Evolutionary conservation across 73 alveolate species (phyloP), one percentile per base, ranked within the genome.

Genomic region (Paramecium bursaria): DNA sequence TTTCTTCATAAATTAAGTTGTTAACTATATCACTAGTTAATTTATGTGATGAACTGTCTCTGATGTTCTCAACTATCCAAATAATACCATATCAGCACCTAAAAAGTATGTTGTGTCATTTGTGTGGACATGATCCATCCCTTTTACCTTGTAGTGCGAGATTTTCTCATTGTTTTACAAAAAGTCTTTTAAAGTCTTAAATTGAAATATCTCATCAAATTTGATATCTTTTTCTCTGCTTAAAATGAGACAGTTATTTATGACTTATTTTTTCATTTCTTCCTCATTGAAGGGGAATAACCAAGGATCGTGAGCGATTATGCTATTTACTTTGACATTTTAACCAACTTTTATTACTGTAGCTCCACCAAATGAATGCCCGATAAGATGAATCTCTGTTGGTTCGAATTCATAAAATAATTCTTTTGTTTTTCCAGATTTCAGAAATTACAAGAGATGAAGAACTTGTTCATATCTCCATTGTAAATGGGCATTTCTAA

Each of bases 321-420:
- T 47, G 19, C 17, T 35, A 67, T 67, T 19, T 2, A 67, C 42
- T 19, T 67, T 1, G 4, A 33, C 11, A 21, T 35, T 35, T 67
- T 67, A 42, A 39, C 50, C 55, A 33, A 67, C 5, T 67, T 42
- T 67, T 39, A 67, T 29, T 7, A 67, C 82, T 10, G 82, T 0
- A 11, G 82, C 82, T 21, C 82, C 82, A 2, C 82, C 82, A 67
- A 67, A 67, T 21, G 82, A 67, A 67, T 67, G 82, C 3, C 82
- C 82, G 44, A 67, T 67, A 21, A 67, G 44, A 67, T 67, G 33
- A n/a, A 67, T 67, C 21, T 42, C 19, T 31, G 22, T 21, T 39
- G 82, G 82, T 42, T 67, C 27, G 44, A 67, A 67, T 39, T 67
- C 82, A 67, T 5, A 39, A 25, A 67, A 67, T 5, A 33, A 19